phyloP scores from a whole-genome alignment of 805 yeast species.

The Wickerhamiella occidentalis region DNA sequence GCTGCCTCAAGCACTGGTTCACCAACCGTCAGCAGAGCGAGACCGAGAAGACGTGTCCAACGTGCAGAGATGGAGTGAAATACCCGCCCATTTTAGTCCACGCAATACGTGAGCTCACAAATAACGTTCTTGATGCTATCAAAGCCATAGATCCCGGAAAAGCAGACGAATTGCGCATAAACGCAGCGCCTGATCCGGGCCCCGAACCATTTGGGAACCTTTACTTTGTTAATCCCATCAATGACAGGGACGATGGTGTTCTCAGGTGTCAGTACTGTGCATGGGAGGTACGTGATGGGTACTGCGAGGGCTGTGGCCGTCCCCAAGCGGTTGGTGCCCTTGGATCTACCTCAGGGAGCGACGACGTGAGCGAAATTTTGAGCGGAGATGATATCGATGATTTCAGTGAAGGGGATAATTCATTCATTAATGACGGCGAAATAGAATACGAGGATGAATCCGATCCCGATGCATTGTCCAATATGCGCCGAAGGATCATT shows the following conservation, averaged over 20 bases:
- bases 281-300: constrained; percentile 54
- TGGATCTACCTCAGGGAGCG: constrained; percentile 13
- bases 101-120: constrained; percentile 15
- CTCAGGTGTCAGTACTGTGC: constrained; percentile 54
- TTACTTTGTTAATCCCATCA: constrained; percentile 30
- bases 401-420: not conserved
- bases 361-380: constrained; percentile 9
- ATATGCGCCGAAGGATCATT: not conserved
- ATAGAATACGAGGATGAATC: constrained; percentile 8
- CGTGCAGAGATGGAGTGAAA: constrained; percentile 17
- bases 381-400: constrained; percentile 12
- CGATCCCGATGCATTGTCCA: constrained; percentile 5
- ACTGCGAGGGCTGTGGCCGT: constrained; percentile 46
- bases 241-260: constrained; percentile 52
- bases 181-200: constrained; percentile 28
- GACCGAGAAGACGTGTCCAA: constrained; percentile 18
- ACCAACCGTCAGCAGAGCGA: constrained; percentile 10
- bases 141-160: constrained; percentile 12
- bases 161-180: constrained; percentile 6
- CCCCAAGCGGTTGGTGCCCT: constrained; percentile 1
- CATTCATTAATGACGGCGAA: constrained; percentile 11
- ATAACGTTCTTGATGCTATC: not conserved
- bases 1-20: constrained; percentile 27
- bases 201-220: constrained; percentile 35
- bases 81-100: constrained; percentile 16